A percentile compares a stretch with the other conserved stretches of the same genome.
Conservation (phyloP, 306 rosid genomes). For the cucumber (Cucumis sativus) region DNA sequence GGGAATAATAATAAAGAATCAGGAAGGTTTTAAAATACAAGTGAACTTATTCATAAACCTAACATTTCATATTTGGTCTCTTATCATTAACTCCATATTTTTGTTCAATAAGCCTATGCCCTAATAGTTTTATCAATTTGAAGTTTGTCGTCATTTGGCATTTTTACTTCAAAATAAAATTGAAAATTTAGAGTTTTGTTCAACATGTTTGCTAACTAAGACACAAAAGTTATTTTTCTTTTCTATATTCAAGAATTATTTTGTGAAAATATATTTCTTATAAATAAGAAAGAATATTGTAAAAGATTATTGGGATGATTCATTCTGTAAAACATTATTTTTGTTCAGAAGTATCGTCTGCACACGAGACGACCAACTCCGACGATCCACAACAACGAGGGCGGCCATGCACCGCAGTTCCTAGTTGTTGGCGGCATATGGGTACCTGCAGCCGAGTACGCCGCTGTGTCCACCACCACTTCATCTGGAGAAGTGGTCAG, state of each 20-base stretch:
- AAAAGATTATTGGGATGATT: not conserved
- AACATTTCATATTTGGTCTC: too few relatives aligned
- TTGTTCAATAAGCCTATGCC: too few relatives aligned
- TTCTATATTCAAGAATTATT: too few relatives aligned
- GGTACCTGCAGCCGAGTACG: slow-evolving; percentile 63
- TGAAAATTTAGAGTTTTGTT: too few relatives aligned
- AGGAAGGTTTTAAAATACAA: not conserved
- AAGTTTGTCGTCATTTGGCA: too few relatives aligned
- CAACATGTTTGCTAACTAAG: too few relatives aligned
- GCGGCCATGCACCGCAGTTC: slow-evolving; percentile 45
- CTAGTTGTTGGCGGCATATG: slow-evolving; percentile 77
- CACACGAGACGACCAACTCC: slow-evolving; percentile 71
- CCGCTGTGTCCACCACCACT: slow-evolving; percentile 21
- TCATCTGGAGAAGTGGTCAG: slow-evolving; percentile 23
- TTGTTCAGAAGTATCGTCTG: slow-evolving; percentile 66
- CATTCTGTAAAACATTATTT: not conserved
- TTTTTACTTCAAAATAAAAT: too few relatives aligned
- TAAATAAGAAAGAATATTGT: not conserved
- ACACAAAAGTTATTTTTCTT: too few relatives aligned
- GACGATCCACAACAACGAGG: slow-evolving; percentile 27
- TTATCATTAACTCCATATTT: too few relatives aligned
- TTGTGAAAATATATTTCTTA: not conserved
- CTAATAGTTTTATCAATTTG: too few relatives aligned
- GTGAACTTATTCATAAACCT: too few relatives aligned
- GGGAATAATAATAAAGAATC: too few relatives aligned